phyloP scores from a whole-genome alignment of 495 filamentous ascomycete genomes.

The Acidomyces sp. region DNA sequence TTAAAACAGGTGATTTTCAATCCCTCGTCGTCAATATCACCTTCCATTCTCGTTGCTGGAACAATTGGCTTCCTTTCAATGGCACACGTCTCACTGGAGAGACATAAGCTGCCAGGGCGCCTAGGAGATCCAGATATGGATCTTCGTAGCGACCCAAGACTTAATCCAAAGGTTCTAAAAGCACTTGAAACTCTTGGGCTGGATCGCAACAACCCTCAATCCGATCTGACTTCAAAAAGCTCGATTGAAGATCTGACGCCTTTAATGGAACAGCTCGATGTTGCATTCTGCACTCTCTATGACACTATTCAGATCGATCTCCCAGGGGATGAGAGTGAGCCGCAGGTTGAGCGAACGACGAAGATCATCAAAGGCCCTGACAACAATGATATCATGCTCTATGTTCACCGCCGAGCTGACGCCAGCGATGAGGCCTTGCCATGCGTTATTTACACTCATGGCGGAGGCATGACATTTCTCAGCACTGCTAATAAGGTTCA shows the following conservation, averaged over 20 bases:
- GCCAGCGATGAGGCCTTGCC: constrained; percentile 4
- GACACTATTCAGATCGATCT: background rate
- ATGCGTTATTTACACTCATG: constrained; percentile 12
- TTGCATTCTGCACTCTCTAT: background rate
- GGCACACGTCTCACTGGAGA: too few relatives aligned
- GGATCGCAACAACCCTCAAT: constrained; percentile 1
- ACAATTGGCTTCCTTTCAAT: too few relatives aligned
- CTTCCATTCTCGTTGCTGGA: too few relatives aligned
- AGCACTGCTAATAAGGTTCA: constrained; percentile 12
- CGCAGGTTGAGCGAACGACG: constrained; percentile 3
- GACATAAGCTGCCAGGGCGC: constrained; percentile 5
- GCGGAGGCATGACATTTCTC: constrained; percentile 18
- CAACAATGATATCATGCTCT: constrained; percentile 14
- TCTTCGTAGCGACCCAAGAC: constrained; percentile 1
- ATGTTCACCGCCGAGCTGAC: constrained; percentile 7
- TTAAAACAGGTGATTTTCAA: too few relatives aligned
- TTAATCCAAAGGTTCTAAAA: constrained; percentile 2
- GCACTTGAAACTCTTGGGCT: constrained; percentile 1
- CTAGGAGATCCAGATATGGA: constrained; percentile 7
- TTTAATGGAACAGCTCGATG: background rate
- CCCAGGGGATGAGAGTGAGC: constrained; percentile 9
- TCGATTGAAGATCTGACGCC: background rate
- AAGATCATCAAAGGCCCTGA: constrained; percentile 12
- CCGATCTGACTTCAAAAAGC: background rate
- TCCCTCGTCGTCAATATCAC: too few relatives aligned